Percentiles rank a stretch among this genome's conserved stretches.
Conservation (phyloP, 495 filamentous ascomycete genomes). For the Paragyromitra xinjiangensis region DNA sequence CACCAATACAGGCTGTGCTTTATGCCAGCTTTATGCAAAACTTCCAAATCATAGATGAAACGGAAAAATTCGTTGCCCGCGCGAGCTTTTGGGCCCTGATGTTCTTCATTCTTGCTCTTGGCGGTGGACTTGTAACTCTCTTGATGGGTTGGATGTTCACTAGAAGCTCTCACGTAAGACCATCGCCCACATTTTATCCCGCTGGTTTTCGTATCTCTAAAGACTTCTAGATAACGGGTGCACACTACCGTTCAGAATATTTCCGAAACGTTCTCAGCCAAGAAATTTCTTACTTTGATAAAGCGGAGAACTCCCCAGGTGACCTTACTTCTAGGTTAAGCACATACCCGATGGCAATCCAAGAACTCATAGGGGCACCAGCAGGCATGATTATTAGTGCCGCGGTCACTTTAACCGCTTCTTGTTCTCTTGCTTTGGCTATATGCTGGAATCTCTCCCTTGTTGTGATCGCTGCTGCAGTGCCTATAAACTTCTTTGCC, state of each 20-base stretch:
- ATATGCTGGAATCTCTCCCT: constrained; percentile 69
- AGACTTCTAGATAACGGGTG: constrained; percentile 58
- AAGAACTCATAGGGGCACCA: constrained; percentile 70
- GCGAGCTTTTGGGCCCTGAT: constrained; percentile 72
- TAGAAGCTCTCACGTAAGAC: constrained; percentile 60
- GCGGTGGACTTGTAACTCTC: constrained; percentile 64
- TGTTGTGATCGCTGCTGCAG: constrained; percentile 62
- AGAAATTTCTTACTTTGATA: constrained; percentile 68
- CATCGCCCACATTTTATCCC: constrained; percentile 55
- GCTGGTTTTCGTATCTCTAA: constrained; percentile 27
- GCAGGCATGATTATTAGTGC: constrained; percentile 65
- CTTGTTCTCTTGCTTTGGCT: constrained; percentile 64
- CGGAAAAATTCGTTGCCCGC: constrained; percentile 57
- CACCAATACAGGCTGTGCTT: constrained; percentile 64
- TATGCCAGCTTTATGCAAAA: constrained; percentile 64
- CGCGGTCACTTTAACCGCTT: constrained; percentile 63
- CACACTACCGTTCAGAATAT: constrained; percentile 68
- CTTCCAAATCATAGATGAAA: constrained; percentile 61
- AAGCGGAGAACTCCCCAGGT: constrained; percentile 63
- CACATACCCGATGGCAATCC: constrained; percentile 69
- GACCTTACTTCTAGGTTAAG: constrained; percentile 65
- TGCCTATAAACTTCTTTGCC: constrained; percentile 64
- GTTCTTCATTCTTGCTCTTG: constrained; percentile 69
- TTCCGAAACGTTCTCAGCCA: constrained; percentile 68
- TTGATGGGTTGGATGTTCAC: constrained; percentile 65